Evolutionary conservation across 352 stramenopile species (phyloP).

Genomic region (Globisporangium nunn): DNA sequence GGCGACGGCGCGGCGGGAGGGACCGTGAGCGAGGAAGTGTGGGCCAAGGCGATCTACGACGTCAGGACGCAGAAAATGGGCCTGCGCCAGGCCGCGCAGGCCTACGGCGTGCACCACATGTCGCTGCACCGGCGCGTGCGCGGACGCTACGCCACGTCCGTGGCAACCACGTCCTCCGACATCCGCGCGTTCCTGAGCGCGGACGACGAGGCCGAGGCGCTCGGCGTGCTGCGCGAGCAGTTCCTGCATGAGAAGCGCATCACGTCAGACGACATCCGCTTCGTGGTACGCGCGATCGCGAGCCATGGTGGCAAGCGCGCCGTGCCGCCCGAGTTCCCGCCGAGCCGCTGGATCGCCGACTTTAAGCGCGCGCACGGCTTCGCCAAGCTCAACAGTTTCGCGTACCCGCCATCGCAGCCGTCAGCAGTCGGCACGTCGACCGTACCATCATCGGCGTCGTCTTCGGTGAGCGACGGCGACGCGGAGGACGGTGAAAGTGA

Average conservation of each 20-base stretch:
- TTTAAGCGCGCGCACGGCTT: constrained; percentile 51
- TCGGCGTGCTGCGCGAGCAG: constrained; percentile 32
- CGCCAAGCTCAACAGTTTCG: constrained; percentile 20
- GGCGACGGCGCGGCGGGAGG: too few relatives aligned
- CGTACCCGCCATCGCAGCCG: constrained; percentile 13
- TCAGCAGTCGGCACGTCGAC: background rate
- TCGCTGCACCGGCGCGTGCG: constrained; percentile 19
- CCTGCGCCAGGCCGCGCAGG: constrained; percentile 26
- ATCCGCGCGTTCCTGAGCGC: constrained; percentile 18
- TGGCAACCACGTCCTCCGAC: constrained; percentile 9
- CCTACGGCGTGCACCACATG: constrained; percentile 44
- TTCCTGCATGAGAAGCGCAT: constrained; percentile 30
- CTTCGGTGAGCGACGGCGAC: constrained; percentile 10
- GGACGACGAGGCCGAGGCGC: constrained; percentile 28
- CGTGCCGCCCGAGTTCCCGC: constrained; percentile 39
- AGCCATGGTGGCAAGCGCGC: constrained; percentile 22
- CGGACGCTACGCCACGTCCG: constrained; percentile 6
- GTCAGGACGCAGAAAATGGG: constrained; percentile 42
- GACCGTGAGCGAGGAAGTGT: constrained; percentile 26
- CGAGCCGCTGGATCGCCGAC: constrained; percentile 34
- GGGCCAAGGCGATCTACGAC: constrained; percentile 32
- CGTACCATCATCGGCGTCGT: background rate
- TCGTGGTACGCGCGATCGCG: constrained; percentile 34
- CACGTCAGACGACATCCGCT: constrained; percentile 44
- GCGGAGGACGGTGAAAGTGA: constrained; percentile 23